Evolutionary conservation across 345 rosid species (phyloP), one percentile per base, ranked within the genome.

Genomic region (Geranium brycei): DNA sequence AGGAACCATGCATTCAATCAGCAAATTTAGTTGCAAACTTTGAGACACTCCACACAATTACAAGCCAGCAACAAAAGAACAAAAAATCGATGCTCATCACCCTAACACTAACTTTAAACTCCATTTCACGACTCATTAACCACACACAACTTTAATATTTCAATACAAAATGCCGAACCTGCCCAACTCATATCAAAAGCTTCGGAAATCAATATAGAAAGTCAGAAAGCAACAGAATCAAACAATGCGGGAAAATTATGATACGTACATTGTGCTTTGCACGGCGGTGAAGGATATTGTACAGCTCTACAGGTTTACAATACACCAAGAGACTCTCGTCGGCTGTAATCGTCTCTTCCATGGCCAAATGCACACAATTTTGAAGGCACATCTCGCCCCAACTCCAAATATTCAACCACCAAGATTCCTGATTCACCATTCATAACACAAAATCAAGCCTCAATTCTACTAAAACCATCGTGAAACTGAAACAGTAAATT

Each of bases 301-400:
- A 92, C 15, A 89, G 73, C 62, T 82, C 85, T 31, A 89, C 90
- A 69, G 98, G 98, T 80, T 92, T 92, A 85, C 90, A 83, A 57
- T 79, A 92, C 17, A 81, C 28, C 38, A 91, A 76, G 35, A 92
- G 93, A 64, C 66, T 79, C 81, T 89, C 91, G 64, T 83, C 86
- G 57, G 86, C 82, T 5, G 88, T 73, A 76, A 74, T 70, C 53
- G 80, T 83, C 68, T 86, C 93, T 65, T 89, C 98, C 1, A 67
- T 78, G 7, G 91, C 76, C 67, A 81, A 79, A 67, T 79, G 87
- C 47, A 60, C 74, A 51, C 85, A 78, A 69, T 80, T 83, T 47
- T 83, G 87, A 64, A 80, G 88, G 83, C 93, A 89, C 96, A 92
- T 90, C 53, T 47, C 15, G 14, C 53, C 11, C 53, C 53, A 47